Base-by-base conservation (phyloP, 208 protist genomes). In the Acanthamoeba healyi region DNA sequence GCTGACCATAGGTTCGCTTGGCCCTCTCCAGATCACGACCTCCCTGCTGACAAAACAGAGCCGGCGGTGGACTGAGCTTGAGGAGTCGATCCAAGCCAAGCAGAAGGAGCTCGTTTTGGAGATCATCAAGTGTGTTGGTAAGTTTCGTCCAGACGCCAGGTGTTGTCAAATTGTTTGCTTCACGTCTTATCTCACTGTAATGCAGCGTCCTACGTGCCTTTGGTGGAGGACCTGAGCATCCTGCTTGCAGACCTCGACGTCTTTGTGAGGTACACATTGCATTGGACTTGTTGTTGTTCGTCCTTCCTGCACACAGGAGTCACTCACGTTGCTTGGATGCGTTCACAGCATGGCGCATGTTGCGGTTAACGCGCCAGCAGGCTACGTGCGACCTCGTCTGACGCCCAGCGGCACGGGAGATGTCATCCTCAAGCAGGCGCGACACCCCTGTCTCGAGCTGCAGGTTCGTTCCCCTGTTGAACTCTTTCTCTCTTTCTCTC, bases 221-320 rank as follows among this genome's bases (percentile, higher is more conserved):
- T 99, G 10, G 96, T 99, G 40, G 98, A 99, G 92, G 97, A 99
- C 72, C 96, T 98, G 22, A 98, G 98, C 95, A 96, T 98, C 63
- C 63, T 99, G 0, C 94, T 99, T 32, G 98, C 99, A 0, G 70
- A 96, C 12, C 92, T 99, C 58, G 99, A 99, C 94, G 98, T 99
- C 19, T 99, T 98, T 90, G 95, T 94, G 24, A 97, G 94, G 17
- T 98, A 99, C 29, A 19, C 26, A n/a, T 7, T 29, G 0, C 22
- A 5, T 22, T 58, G 0, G 22, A 61, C 38, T 38, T 32, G 32
- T 40, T 3, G 3, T 38, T 38, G 32, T 72, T 5, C 34, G 12
- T 2, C 14, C 17, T 72, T 72, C 6, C 29, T 72, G 34, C 12
- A 24, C n/a, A 36, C 7, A 17, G 2, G 22, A 26, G 0, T 61